phyloP scores from a whole-genome alignment of 1,284 basidiomycete genomes.

The Tremellales sp. region DNA sequence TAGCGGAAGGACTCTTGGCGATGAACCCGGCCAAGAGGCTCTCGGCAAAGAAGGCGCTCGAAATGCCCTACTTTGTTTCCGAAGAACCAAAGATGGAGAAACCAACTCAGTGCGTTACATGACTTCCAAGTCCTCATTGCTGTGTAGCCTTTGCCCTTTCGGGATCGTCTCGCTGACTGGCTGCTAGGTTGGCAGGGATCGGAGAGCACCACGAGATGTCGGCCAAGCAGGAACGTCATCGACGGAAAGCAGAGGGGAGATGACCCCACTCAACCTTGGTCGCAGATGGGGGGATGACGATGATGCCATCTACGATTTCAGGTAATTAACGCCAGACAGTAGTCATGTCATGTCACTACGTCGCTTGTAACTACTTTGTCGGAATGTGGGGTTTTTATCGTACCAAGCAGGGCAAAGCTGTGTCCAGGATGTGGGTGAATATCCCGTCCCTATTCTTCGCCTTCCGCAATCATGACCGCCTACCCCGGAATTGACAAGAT shows the following conservation, averaged over 20 bases:
- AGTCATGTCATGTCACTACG: neutral
- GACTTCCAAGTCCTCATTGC: neutral
- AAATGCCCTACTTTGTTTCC: slow-evolving; percentile 72
- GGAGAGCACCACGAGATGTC: slow-evolving; percentile 49
- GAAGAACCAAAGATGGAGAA: slow-evolving; percentile 70
- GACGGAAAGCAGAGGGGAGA: slow-evolving; percentile 9
- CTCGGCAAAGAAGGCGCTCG: slow-evolving; percentile 73
- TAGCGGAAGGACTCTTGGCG: slow-evolving; percentile 75
- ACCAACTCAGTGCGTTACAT: slow-evolving; percentile 67
- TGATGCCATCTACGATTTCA: neutral
- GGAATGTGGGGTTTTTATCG: neutral
- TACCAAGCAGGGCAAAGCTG: neutral
- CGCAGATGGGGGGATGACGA: neutral
- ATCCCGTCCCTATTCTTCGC: neutral
- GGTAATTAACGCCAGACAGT: neutral
- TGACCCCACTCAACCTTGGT: neutral
- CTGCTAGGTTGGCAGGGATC: slow-evolving; percentile 24
- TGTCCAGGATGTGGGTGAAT: neutral
- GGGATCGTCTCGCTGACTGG: slow-evolving; percentile 2
- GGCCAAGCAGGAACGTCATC: slow-evolving; percentile 36
- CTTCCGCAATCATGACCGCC: too few relatives aligned
- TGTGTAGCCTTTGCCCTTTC: too few relatives aligned
- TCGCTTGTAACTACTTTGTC: neutral
- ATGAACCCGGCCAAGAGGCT: slow-evolving; percentile 78
- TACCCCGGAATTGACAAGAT: too few relatives aligned